These are phyloP conservation scores for Colletotrichum zoysiae DNA, from an alignment of 2,329 filamentous ascomycete genomes.

Conservation along the genomic window DNA sequence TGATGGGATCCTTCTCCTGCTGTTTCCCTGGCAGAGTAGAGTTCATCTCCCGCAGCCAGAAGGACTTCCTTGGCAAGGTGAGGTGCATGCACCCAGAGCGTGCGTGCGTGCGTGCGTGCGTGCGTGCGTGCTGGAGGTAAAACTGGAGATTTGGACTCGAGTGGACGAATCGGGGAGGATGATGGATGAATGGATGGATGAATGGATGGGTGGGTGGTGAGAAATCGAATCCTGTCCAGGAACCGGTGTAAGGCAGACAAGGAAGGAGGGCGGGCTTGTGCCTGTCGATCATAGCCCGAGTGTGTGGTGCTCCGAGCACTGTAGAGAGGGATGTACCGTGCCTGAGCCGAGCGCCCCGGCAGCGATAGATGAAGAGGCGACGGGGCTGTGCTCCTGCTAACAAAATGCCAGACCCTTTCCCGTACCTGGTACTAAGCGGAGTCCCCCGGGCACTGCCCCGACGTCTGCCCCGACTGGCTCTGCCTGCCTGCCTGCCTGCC, in stretches of 20 bases:
- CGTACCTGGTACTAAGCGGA: not conserved
- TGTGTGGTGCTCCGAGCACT: slow-evolving; percentile 26
- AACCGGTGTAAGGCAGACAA: slow-evolving; percentile 25
- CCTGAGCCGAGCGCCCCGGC: not conserved
- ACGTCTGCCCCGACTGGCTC: no score
- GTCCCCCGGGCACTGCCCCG: slow-evolving; percentile 17
- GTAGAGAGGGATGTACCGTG: slow-evolving; percentile 11
- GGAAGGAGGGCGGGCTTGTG: slow-evolving; percentile 16
- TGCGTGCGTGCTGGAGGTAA: not conserved
- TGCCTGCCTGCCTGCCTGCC: not conserved
- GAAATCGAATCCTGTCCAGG: slow-evolving; percentile 12
- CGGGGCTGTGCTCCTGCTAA: accelerated
- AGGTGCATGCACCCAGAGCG: slow-evolving; percentile 21
- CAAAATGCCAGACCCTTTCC: not conserved
- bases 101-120: no score
- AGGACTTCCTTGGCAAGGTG: slow-evolving; percentile 27
- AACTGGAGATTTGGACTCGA: slow-evolving; percentile 12
- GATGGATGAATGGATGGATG: no score
- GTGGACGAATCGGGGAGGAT: slow-evolving; percentile 33
- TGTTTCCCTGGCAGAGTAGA: slow-evolving; percentile 30
- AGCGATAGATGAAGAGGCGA: not conserved
- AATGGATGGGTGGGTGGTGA: not conserved
- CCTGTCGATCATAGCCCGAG: slow-evolving; percentile 38
- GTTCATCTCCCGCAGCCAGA: slow-evolving; percentile 15
- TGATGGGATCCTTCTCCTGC: slow-evolving; percentile 29